Percentiles rank a stretch among this genome's conserved stretches.
Conservation (phyloP, 164 flowering plant species). For the Litsea cubeba region DNA sequence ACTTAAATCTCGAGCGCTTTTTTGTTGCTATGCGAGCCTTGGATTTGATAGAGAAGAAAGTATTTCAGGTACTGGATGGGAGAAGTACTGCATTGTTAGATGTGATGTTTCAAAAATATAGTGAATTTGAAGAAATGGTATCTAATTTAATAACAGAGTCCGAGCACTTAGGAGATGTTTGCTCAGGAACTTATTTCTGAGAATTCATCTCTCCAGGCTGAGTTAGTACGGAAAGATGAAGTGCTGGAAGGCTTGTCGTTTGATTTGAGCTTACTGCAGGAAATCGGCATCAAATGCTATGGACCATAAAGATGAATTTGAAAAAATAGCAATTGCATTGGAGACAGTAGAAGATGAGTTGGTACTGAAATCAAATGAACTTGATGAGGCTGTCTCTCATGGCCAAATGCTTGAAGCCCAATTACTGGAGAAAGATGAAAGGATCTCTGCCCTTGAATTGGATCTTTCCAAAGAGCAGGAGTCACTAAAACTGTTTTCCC, state of each 20-base stretch:
- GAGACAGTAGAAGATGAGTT: conserved; percentile 55
- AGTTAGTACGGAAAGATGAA: conserved; percentile 72
- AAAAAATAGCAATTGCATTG: conserved; percentile 45
- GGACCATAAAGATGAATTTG: conserved; percentile 67
- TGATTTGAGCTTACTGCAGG: conserved; percentile 86
- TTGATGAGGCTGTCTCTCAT: conserved; percentile 40
- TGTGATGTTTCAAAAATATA: conserved; percentile 33
- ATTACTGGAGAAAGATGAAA: conserved; percentile 43
- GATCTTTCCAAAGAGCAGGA: conserved; percentile 34
- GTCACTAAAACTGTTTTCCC: conserved; percentile 26
- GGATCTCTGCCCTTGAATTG: conserved; percentile 43
- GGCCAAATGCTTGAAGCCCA: conserved; percentile 47
- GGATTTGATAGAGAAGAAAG: conserved; percentile 18
- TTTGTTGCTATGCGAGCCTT: conserved; percentile 23
- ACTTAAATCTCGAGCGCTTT: conserved; percentile 22
- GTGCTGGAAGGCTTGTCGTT: conserved; percentile 61
- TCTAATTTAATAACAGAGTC: conserved; percentile 38
- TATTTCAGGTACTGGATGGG: conserved; percentile 20
- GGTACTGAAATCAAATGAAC: conserved; percentile 40
- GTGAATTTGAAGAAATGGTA: conserved; percentile 26
- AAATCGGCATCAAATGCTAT: conserved; percentile 65
- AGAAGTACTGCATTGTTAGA: conserved; percentile 22
- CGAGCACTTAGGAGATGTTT: conserved; percentile 38
- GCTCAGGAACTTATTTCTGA: conserved; percentile 42
- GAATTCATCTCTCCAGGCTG: conserved; percentile 47